Percentiles rank a stretch among this genome's conserved stretches.
These are phyloP conservation scores for Flaveria sonorensis DNA, from an alignment of 129 eudicot species.

Conservation along the genomic window DNA sequence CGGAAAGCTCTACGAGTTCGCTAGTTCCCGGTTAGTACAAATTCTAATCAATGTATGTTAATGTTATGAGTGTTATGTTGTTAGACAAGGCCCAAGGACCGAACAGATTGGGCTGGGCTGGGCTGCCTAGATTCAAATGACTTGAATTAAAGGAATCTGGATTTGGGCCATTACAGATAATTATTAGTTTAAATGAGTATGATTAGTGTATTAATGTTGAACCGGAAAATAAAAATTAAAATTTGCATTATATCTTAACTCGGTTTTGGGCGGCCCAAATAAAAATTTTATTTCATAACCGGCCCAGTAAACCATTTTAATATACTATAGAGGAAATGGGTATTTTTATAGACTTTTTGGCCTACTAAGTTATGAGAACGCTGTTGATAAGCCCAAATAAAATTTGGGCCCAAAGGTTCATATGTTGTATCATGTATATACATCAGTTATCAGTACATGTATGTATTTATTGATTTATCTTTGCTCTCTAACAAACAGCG, in stretches of 20 bases:
- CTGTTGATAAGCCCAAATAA: too few species aligned
- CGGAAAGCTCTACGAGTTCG: slow-evolving; percentile 68
- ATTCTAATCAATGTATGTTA: too few species aligned
- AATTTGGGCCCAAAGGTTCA: too few species aligned
- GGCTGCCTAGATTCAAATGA: background rate
- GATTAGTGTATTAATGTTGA: background rate
- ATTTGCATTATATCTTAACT: background rate
- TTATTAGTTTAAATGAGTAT: background rate
- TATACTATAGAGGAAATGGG: too few species aligned
- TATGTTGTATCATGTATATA: background rate
- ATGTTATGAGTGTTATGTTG: slow-evolving; percentile 4
- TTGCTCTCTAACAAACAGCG: background rate
- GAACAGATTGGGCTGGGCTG: background rate
- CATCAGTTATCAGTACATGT: too few species aligned
- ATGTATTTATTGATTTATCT: too few species aligned
- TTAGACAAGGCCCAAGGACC: slow-evolving; percentile 10
- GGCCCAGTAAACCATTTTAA: too few species aligned
- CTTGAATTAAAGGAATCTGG: background rate
- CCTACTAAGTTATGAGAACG: too few species aligned
- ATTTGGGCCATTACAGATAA: background rate
- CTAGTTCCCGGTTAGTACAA: slow-evolving; percentile 58
- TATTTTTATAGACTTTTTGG: too few species aligned
- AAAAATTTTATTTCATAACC: background rate
- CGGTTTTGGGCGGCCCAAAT: background rate
- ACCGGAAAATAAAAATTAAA: background rate